Evolutionary conservation across 1,139 yeast genomes (phyloP).

Genomic region (Protomyces pachydermus): DNA sequence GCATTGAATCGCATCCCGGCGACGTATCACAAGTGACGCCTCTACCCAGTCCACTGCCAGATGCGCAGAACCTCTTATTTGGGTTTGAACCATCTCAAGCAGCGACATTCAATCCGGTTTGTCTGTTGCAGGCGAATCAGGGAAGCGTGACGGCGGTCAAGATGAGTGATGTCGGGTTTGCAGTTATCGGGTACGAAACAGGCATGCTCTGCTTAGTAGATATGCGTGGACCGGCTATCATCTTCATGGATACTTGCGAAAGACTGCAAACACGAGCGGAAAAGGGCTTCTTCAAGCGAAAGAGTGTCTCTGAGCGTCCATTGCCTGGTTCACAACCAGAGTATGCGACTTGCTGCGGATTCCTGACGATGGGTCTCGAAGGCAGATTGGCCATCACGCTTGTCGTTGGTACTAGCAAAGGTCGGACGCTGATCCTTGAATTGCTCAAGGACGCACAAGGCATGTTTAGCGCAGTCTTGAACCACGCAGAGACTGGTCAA

Average conservation of each 20-base stretch:
- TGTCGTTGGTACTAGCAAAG: constrained; percentile 72
- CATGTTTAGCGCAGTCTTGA: constrained; percentile 48
- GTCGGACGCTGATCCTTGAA: constrained; percentile 65
- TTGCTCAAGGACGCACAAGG: constrained; percentile 69
- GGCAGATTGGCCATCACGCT: constrained; percentile 57
- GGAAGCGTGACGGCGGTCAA: constrained; percentile 9
- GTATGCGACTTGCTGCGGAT: constrained; percentile 3
- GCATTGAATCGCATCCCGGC: not conserved
- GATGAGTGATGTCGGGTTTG: constrained; percentile 12
- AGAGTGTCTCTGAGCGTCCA: constrained; percentile 67
- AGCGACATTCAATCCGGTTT: constrained; percentile 31
- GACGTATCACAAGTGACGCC: constrained; percentile 16
- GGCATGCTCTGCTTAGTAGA: constrained; percentile 76
- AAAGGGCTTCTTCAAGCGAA: constrained; percentile 35
- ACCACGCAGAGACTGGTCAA: not conserved
- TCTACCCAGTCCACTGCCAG: constrained; percentile 5
- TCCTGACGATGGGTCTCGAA: constrained; percentile 11
- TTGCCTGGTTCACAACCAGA: constrained; percentile 38
- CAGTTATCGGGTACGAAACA: constrained; percentile 70
- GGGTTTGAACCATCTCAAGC: constrained; percentile 9
- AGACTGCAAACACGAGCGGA: constrained; percentile 21
- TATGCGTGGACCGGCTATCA: constrained; percentile 77
- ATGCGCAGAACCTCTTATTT: constrained; percentile 4
- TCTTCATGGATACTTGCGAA: constrained; percentile 48
- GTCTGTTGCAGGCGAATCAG: constrained; percentile 5